These are phyloP conservation scores for Acorus calamus DNA, from an alignment of 106 monocot species.

Conservation along the genomic window DNA sequence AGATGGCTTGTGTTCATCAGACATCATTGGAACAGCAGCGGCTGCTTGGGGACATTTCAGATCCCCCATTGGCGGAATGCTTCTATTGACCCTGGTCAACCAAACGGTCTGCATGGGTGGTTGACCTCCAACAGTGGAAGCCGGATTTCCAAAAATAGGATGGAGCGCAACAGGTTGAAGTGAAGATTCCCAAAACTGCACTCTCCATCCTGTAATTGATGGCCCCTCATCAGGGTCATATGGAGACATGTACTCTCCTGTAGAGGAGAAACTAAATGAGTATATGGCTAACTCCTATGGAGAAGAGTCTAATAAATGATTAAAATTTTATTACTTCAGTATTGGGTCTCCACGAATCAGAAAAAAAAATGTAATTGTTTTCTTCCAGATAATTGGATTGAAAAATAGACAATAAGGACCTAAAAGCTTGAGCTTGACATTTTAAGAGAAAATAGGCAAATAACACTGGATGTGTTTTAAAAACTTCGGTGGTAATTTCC, in stretches of 20 bases:
- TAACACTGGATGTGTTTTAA: not conserved
- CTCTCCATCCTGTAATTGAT: conserved; percentile 98
- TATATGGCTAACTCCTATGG: too few species aligned
- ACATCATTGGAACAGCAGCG: conserved; percentile 28
- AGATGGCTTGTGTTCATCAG: conserved; percentile 80
- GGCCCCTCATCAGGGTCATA: conserved; percentile 99
- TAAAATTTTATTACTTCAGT: too few species aligned
- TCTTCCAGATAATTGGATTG: too few species aligned
- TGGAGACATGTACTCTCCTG: conserved; percentile 99
- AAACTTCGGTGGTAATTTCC: not conserved
- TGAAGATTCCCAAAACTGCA: conserved; percentile 97
- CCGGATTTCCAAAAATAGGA: conserved; percentile 96
- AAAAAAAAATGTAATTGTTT: too few species aligned
- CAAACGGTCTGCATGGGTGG: conserved; percentile 98
- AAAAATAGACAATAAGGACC: not conserved
- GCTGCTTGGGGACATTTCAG: conserved; percentile 42
- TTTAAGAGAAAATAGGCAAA: not conserved
- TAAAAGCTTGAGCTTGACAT: not conserved
- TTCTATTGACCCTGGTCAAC: conserved; percentile 80
- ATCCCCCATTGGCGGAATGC: conserved; percentile 92
- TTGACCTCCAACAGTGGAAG: conserved; percentile 77
- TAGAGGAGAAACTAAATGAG: not conserved
- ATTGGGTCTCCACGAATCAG: too few species aligned
- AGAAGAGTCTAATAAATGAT: too few species aligned
- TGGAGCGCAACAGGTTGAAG: conserved; percentile 95